These are phyloP conservation scores for Croton setiger DNA, from an alignment of 441 rosid species.

Conservation along the genomic window DNA sequence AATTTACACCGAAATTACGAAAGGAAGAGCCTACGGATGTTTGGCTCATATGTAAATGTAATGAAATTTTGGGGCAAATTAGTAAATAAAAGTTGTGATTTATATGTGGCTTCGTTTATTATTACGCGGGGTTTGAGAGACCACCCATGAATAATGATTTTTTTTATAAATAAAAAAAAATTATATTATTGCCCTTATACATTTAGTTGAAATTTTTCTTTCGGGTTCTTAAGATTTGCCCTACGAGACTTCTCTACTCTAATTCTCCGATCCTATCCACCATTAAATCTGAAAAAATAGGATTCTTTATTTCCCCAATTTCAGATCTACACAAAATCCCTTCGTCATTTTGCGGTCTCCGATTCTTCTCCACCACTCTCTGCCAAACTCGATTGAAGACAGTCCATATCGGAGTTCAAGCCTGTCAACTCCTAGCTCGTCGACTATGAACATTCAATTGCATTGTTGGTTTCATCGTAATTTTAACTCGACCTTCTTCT, in stretches of 20 bases:
- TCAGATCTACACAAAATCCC: slow-evolving; percentile 30
- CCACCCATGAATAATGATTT: no score
- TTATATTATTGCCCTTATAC: no score
- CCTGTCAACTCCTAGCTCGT: slow-evolving; percentile 85
- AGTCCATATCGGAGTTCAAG: slow-evolving; percentile 72
- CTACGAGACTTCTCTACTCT: slow-evolving; percentile 1
- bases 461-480: slow-evolving; percentile 78
- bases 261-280: slow-evolving; percentile 23
- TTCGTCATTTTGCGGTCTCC: slow-evolving; percentile 29
- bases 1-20: no score
- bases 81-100: no score
- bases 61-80: no score
- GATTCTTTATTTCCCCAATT: slow-evolving; percentile 21
- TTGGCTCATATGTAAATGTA: no score
- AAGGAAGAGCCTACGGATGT: no score
- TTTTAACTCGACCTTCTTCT: slow-evolving; percentile 64
- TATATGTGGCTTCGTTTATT: neutral
- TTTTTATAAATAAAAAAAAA: no score
- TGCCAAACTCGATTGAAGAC: slow-evolving; percentile 61
- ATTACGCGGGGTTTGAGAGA: slow-evolving; percentile 4
- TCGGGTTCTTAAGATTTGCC: no score
- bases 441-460: slow-evolving; percentile 87
- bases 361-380: slow-evolving; percentile 57
- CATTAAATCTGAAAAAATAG: slow-evolving; percentile 23
- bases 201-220: no score